phyloP scores from a whole-genome alignment of 2,329 filamentous ascomycete species.

The Zasmidium citrigriseum region DNA sequence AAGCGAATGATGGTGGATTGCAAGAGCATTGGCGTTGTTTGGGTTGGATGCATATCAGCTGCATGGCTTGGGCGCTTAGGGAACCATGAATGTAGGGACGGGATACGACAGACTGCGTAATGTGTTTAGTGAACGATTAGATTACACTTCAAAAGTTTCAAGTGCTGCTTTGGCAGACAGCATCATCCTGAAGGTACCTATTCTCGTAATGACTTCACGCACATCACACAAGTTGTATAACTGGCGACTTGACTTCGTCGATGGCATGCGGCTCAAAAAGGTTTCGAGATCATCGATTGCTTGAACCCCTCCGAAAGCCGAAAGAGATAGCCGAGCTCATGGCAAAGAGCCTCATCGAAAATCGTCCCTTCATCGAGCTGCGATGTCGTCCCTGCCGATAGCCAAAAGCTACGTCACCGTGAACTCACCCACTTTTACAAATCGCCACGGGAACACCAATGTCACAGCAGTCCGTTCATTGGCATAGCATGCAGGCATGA shows the following conservation, averaged over 20 bases:
- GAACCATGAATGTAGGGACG: background rate
- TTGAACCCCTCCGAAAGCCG: too few species aligned
- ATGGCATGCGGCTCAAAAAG: too few species aligned
- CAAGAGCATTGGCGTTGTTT: background rate
- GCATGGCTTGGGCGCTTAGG: conserved; percentile 2
- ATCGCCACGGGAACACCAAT: background rate
- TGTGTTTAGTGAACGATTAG: background rate
- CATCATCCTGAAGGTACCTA: too few species aligned
- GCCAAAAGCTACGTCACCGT: background rate
- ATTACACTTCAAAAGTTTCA: background rate
- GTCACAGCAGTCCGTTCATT: background rate
- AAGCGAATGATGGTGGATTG: background rate
- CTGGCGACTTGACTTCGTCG: too few species aligned
- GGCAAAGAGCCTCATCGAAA: too few species aligned
- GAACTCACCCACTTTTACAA: background rate
- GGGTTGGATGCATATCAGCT: background rate
- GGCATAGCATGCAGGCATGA: background rate
- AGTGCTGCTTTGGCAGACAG: background rate
- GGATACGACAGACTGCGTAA: background rate
- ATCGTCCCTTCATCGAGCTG: too few species aligned
- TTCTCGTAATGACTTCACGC: too few species aligned
- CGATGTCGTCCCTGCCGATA: background rate
- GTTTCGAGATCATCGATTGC: too few species aligned
- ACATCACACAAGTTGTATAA: too few species aligned
- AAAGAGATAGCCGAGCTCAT: too few species aligned